Conservation (phyloP, 225 moss, liverwort and hornwort species). For the Pleurozium schreberi region DNA sequence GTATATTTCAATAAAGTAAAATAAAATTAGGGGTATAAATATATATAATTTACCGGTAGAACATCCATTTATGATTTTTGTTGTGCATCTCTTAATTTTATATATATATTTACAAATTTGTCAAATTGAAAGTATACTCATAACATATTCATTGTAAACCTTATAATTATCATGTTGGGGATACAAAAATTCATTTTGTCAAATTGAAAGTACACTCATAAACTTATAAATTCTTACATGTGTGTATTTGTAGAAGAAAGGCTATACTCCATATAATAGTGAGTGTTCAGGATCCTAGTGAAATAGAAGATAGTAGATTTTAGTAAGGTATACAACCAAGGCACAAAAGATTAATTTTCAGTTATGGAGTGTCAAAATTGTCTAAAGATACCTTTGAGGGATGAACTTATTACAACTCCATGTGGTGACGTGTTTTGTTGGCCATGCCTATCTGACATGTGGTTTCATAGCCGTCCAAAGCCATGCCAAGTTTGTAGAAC, state of each 20-base stretch:
- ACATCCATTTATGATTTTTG: too few species aligned
- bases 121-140: too few species aligned
- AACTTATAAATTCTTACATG: background rate
- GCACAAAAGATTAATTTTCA: background rate
- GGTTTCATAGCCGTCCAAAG: background rate
- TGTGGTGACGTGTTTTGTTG: background rate
- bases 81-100: too few species aligned
- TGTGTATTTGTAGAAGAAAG: background rate
- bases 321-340: background rate
- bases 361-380: background rate
- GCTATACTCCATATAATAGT: background rate
- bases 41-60: too few species aligned
- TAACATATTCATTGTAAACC: background rate
- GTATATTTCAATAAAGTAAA: background rate
- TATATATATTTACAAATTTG: too few species aligned
- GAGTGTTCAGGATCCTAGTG: background rate
- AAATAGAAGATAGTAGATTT: background rate
- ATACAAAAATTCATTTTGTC: background rate
- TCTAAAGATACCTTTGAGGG: background rate
- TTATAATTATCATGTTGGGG: background rate
- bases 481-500: background rate
- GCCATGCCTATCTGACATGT: background rate
- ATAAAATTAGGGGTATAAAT: background rate
- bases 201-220: background rate
- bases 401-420: background rate